Evolutionary conservation across 108 stramenopile species (phyloP).

Genomic region (Cyclotella atomus): DNA sequence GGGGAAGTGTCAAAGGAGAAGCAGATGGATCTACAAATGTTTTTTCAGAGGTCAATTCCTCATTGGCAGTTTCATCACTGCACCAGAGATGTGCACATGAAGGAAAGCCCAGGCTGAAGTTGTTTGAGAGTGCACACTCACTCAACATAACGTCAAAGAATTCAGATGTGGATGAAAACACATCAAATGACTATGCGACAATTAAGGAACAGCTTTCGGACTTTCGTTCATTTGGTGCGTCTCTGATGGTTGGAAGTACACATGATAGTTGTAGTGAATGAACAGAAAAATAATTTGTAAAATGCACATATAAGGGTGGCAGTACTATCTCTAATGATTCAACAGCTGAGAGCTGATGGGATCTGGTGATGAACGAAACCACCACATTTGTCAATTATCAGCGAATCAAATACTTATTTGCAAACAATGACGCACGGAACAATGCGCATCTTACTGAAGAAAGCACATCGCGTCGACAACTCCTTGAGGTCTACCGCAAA

Average conservation of each 20-base stretch:
- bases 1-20: slow-evolving; percentile 22
- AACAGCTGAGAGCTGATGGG: too few species aligned
- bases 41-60: slow-evolving; percentile 29
- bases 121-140: slow-evolving; percentile 33
- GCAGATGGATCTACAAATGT: not conserved
- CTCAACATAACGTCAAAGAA: not conserved
- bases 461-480: too few species aligned
- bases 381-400: too few species aligned
- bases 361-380: too few species aligned
- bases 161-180: not conserved
- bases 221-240: slow-evolving; percentile 32
- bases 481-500: too few species aligned
- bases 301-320: too few species aligned
- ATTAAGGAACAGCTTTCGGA: slow-evolving; percentile 46
- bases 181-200: slow-evolving; percentile 12
- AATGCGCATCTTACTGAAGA: too few species aligned
- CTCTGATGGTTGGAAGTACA: slow-evolving; percentile 34
- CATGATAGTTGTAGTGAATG: slow-evolving; percentile 29
- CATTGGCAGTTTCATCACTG: slow-evolving; percentile 41
- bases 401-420: too few species aligned
- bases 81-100: slow-evolving; percentile 49
- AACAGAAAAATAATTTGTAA: too few species aligned
- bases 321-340: too few species aligned
- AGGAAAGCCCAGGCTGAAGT: slow-evolving; percentile 42
- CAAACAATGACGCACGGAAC: too few species aligned